phyloP scores from a whole-genome alignment of 2,329 filamentous ascomycete species.

The Fusarium transvaalense region DNA sequence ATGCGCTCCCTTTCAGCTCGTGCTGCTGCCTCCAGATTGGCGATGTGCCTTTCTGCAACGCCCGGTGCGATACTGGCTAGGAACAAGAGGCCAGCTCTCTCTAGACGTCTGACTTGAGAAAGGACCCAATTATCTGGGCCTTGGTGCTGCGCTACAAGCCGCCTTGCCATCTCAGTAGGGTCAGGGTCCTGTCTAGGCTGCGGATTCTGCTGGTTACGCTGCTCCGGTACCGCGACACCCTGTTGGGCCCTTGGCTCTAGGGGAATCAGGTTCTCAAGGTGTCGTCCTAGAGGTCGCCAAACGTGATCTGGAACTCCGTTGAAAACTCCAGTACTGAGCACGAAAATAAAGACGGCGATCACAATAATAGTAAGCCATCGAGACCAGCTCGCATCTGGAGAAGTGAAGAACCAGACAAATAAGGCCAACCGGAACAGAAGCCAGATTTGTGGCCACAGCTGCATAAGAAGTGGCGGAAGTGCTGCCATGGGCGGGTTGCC shows the following conservation, averaged over 20 bases:
- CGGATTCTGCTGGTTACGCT: constrained; percentile 32
- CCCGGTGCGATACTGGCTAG: constrained; percentile 75
- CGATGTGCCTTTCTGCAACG: constrained; percentile 74
- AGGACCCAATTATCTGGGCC: constrained; percentile 51
- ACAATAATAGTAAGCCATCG: constrained; percentile 68
- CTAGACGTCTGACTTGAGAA: constrained; percentile 63
- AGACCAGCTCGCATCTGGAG: constrained; percentile 68
- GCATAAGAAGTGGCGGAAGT: constrained; percentile 51
- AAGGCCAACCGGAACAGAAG: constrained; percentile 67
- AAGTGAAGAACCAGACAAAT: constrained; percentile 76
- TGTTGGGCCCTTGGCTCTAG: constrained; percentile 55
- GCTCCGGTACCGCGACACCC: constrained; percentile 38
- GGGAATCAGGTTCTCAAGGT: constrained; percentile 71
- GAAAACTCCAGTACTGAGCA: constrained; percentile 70
- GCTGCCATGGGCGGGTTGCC: constrained; percentile 56
- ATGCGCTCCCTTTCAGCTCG: constrained; percentile 59
- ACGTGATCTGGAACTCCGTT: constrained; percentile 67
- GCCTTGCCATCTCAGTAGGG: constrained; percentile 65
- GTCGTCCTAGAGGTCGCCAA: constrained; percentile 68
- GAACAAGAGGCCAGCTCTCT: constrained; percentile 72
- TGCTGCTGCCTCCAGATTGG: constrained; percentile 66
- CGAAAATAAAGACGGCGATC: constrained; percentile 67
- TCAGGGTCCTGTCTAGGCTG: constrained; percentile 54
- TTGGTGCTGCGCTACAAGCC: constrained; percentile 61
- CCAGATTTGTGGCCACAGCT: constrained; percentile 73